Evolutionary conservation across 352 stramenopile species (phyloP).

Genomic region (Pythium graminicola): DNA sequence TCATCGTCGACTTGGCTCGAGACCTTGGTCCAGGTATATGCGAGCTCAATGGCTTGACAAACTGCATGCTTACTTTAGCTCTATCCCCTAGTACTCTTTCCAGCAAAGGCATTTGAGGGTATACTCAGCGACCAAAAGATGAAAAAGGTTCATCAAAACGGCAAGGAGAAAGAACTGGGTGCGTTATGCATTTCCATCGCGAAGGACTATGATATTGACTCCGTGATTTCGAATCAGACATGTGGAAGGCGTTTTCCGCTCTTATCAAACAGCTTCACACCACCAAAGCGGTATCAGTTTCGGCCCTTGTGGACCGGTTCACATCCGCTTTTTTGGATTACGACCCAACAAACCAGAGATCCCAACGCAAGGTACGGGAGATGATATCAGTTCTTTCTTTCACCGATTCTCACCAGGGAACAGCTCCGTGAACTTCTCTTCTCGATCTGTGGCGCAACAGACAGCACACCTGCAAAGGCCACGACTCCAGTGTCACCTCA

Average conservation of each 20-base stretch:
- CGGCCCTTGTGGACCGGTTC: constrained; percentile 41
- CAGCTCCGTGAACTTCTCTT: constrained; percentile 63
- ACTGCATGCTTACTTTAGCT: neutral
- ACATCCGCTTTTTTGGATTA: constrained; percentile 47
- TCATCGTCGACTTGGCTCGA: constrained; percentile 53
- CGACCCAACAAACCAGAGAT: constrained; percentile 48
- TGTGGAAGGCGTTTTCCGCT: constrained; percentile 56
- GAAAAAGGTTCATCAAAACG: constrained; percentile 64
- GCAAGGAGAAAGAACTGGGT: constrained; percentile 68
- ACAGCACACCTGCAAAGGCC: constrained; percentile 17
- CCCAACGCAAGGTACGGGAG: constrained; percentile 52
- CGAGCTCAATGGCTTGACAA: neutral
- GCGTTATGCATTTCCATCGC: too few relatives aligned
- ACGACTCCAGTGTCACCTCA: neutral
- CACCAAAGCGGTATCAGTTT: constrained; percentile 32
- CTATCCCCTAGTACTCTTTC: constrained; percentile 48
- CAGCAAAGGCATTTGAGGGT: constrained; percentile 62
- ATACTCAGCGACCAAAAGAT: constrained; percentile 80
- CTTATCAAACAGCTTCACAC: constrained; percentile 54
- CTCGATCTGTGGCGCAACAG: constrained; percentile 32
- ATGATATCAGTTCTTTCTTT: neutral
- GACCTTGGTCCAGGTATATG: constrained; percentile 48
- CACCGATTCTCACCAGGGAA: too few relatives aligned
- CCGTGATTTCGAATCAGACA: constrained; percentile 33
- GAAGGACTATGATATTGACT: too few relatives aligned